These are phyloP conservation scores for Isabelozyma pseudorhagii DNA, from an alignment of 805 yeast genomes.

Conservation along the genomic window DNA sequence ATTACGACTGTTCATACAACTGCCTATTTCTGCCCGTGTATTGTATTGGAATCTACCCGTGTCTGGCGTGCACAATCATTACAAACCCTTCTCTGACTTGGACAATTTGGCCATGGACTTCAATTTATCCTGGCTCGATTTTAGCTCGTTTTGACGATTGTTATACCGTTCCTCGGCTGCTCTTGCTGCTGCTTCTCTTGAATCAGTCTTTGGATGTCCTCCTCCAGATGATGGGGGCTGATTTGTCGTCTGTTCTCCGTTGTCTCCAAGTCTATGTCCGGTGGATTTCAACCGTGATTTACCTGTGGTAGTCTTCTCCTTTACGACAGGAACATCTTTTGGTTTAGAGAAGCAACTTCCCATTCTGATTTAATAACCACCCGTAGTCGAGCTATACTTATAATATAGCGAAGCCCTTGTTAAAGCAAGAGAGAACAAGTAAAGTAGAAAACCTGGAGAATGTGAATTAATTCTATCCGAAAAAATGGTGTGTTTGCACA, in stretches of 20 bases:
- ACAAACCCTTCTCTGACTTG: constrained; percentile 30
- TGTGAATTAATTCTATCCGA: not conserved
- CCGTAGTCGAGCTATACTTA: not conserved
- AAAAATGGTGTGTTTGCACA: not conserved
- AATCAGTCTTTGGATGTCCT: constrained; percentile 2
- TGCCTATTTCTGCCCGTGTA: not conserved
- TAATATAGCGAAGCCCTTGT: not conserved
- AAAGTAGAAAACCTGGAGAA: not conserved
- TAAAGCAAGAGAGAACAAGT: not conserved
- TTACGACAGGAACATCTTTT: not conserved
- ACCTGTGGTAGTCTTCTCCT: constrained; percentile 1
- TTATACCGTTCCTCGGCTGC: constrained; percentile 38
- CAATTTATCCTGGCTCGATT: constrained; percentile 26
- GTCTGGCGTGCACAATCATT: not conserved
- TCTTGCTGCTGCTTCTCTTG: constrained; percentile 33
- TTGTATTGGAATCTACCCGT: too few relatives aligned
- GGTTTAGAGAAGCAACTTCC: constrained; percentile 24
- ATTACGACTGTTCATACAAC: too few relatives aligned
- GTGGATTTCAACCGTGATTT: constrained; percentile 1
- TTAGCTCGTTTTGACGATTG: constrained; percentile 22
- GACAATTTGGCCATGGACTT: constrained; percentile 28
- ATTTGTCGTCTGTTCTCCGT: not conserved
- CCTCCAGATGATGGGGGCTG: constrained; percentile 9
- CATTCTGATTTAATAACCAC: constrained; percentile 6
- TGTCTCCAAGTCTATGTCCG: constrained; percentile 3